These are phyloP conservation scores for Sporothrix mexicana DNA, from an alignment of 2,329 filamentous ascomycete species.

Conservation along the genomic window DNA sequence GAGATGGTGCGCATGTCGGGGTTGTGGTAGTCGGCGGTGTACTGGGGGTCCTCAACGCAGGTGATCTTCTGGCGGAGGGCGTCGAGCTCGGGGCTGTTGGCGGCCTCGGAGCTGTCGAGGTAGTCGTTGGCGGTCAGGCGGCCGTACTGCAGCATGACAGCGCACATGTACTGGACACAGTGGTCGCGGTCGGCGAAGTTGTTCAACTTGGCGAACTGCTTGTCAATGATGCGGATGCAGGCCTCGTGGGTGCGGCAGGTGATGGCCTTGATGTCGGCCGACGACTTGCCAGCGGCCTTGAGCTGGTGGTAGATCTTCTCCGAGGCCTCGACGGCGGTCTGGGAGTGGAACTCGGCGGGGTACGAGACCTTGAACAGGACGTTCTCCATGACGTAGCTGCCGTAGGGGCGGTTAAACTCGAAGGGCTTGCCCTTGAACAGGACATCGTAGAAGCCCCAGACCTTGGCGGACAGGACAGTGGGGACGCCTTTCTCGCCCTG, in stretches of 20 bases:
- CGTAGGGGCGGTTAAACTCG: constrained; percentile 93
- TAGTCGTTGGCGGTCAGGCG: constrained; percentile 94
- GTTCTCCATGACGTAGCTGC: constrained; percentile 99
- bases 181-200: constrained; percentile 99
- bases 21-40: constrained; percentile 95
- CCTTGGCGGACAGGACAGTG: constrained; percentile 88
- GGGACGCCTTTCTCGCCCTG: constrained; percentile 90
- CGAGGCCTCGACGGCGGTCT: constrained; percentile 95
- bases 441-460: constrained; percentile 99
- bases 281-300: constrained; percentile 83
- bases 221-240: constrained; percentile 98
- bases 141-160: constrained; percentile 94
- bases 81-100: constrained; percentile 87
- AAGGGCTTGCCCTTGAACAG: constrained; percentile 96
- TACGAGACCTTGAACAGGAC: constrained; percentile 97
- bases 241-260: constrained; percentile 97
- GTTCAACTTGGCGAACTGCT: constrained; percentile 88
- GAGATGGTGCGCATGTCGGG: constrained; percentile 92
- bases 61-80: constrained; percentile 90
- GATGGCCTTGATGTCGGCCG: constrained; percentile 89
- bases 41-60: constrained; percentile 95
- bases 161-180: constrained; percentile 99
- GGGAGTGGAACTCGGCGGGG: constrained; percentile 92
- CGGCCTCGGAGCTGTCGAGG: constrained; percentile 88
- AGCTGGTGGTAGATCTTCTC: constrained; percentile 86